Conservation (phyloP, 305 asterid genomes). For the Striga hermonthica region DNA sequence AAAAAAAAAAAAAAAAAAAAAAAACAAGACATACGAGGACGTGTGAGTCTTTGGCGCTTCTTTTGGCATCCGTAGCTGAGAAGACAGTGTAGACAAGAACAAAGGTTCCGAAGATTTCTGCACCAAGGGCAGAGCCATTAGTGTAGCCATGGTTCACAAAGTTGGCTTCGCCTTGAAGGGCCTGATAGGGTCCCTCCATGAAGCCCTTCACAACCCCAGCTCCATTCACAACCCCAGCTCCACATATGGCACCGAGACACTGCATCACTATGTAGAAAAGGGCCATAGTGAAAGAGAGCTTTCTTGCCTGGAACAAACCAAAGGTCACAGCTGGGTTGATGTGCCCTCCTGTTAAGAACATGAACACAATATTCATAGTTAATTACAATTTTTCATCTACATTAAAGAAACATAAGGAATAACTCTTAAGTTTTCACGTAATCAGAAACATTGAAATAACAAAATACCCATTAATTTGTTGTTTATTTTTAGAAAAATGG, state of each 20-base stretch:
- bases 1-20: background rate
- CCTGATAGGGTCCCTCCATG: constrained; percentile 50
- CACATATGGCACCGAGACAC: constrained; percentile 83
- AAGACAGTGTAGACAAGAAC: constrained; percentile 78
- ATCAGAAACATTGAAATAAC: no score
- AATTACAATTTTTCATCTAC: background rate
- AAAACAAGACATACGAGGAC: constrained; percentile 57
- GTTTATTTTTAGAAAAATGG: no score
- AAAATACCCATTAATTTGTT: background rate
- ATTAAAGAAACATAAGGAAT: background rate
- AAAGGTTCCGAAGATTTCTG: constrained; percentile 73
- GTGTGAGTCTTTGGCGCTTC: constrained; percentile 84
- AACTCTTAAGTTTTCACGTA: background rate
- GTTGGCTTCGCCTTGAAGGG: constrained; percentile 61
- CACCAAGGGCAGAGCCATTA: constrained; percentile 76
- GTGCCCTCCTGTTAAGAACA: constrained; percentile 67
- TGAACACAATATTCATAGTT: background rate
- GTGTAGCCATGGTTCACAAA: constrained; percentile 64
- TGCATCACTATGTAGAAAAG: constrained; percentile 79
- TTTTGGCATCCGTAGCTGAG: constrained; percentile 93
- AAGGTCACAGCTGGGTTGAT: constrained; percentile 79
- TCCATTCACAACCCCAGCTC: no score
- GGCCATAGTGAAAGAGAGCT: constrained; percentile 67
- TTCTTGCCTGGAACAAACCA: constrained; percentile 71
- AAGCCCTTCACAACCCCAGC: constrained; percentile 89